These are phyloP conservation scores for Nakaseomyces uthaithaninus DNA, from an alignment of 1,139 yeast genomes.

Conservation along the genomic window DNA sequence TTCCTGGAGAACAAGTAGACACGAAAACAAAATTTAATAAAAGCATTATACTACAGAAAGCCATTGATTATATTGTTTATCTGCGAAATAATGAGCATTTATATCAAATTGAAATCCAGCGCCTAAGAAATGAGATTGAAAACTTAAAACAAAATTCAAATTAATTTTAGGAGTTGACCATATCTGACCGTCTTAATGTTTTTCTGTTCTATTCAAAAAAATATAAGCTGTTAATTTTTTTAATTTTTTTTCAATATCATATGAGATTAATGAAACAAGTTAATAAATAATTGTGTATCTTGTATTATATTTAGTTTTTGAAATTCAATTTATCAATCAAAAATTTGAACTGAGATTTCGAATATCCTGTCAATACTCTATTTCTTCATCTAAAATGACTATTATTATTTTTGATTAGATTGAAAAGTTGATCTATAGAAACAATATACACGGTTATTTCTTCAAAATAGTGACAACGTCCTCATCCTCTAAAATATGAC, in stretches of 20 bases:
- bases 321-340: neutral
- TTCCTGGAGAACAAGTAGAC: constrained; percentile 9
- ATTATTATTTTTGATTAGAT: no score
- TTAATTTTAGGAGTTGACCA: neutral
- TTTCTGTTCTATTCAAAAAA: no score
- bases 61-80: constrained; percentile 49
- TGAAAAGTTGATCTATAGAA: neutral
- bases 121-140: constrained; percentile 31
- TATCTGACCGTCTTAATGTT: no score
- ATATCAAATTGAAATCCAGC: constrained; percentile 28
- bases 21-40: constrained; percentile 44
- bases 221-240: no score
- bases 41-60: constrained; percentile 57
- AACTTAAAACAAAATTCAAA: constrained; percentile 14
- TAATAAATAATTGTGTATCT: neutral
- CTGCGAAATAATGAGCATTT: constrained; percentile 41
- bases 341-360: no score
- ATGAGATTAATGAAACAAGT: neutral
- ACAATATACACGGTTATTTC: constrained; percentile 36
- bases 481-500: constrained; percentile 80
- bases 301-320: neutral
- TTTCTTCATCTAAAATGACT: no score
- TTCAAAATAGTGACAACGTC: constrained; percentile 94
- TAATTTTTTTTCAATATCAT: no score
- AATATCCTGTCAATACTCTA: no score